Evolutionary conservation across 306 rosid species (phyloP), one percentile per base, ranked within the genome.

Genomic region (Trichosanthes truncata): DNA sequence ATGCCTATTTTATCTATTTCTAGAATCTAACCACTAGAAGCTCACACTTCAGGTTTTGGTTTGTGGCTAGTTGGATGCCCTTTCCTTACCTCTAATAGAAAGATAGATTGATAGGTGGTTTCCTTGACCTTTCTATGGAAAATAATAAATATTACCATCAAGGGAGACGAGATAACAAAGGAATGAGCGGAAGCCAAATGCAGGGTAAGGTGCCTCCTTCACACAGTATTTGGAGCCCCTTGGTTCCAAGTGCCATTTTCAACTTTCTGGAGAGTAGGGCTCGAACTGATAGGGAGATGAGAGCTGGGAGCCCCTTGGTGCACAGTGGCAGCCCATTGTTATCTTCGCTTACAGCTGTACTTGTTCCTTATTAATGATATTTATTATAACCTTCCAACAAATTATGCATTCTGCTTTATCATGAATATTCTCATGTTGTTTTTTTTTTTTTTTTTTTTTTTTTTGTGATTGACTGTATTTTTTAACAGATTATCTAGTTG

Each of bases 401-500:
- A 40, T 40, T 68, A 21, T 11, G 74, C 29, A 10, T 10, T 40
- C 31, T 38, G 49, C 74, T 38, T 40, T 40, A 67, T 67, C 29
- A 20, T 23, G 38, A 45, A 43, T 23, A 71, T 71, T 7, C 56
- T 45, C 69, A 14, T 62, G n/a, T n/a, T n/a, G n/a, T n/a, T n/a
- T n/a, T n/a, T n/a, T n/a, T n/a, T n/a, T n/a, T n/a, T n/a, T n/a
- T n/a, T n/a, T n/a, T n/a, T n/a, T n/a, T n/a, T 2, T 62, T 71
- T 25, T 71, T 59, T 80, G 73, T 79, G 60, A 59, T 62, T 78
- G 76, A 25, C 55, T 43, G 20, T 71, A 0, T 83, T 77, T 78
- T 82, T 84, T 79, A 80, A 81, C 90, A 95, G 99, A 93, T 87
- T 93, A 95, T 85, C 99, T 95, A 51, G 99, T 95, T 61, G 99